A percentile compares a stretch with the other conserved stretches of the same genome.
Evolutionary conservation across 2,329 filamentous ascomycete species (phyloP).

Genomic region (Aspergillus floridensis): DNA sequence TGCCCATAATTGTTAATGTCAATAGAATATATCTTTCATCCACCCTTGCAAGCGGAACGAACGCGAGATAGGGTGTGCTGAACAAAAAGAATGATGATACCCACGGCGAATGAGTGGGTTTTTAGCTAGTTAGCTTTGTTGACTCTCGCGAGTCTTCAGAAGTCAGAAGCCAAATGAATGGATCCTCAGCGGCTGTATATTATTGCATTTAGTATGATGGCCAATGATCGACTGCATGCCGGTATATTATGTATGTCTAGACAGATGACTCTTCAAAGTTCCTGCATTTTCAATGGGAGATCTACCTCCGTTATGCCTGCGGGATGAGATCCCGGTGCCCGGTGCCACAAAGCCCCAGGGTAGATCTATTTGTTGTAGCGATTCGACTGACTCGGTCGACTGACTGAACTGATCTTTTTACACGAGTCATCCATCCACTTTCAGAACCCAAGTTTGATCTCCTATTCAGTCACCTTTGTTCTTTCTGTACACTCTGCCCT

Average conservation of each 20-base stretch:
- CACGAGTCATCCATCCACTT: too few relatives aligned
- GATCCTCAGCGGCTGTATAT: conserved; percentile 8
- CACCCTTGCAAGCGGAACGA: not conserved
- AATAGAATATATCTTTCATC: conserved; percentile 15
- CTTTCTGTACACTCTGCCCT: too few relatives aligned
- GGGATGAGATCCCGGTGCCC: too few relatives aligned
- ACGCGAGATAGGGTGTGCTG: not conserved
- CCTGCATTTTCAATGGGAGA: not conserved
- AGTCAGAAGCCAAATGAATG: not conserved
- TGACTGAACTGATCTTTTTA: too few relatives aligned
- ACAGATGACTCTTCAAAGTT: conserved; percentile 3
- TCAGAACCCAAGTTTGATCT: too few relatives aligned
- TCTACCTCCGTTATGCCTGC: not conserved
- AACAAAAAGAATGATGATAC: not conserved
- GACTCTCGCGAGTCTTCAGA: not conserved
- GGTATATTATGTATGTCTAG: conserved; percentile 4
- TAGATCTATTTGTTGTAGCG: too few relatives aligned
- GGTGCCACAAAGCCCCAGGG: too few relatives aligned
- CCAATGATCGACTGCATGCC: not conserved
- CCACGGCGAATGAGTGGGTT: not conserved
- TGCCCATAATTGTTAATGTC: conserved; percentile 23
- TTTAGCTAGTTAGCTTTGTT: conserved; percentile 6
- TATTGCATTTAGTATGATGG: conserved; percentile 2
- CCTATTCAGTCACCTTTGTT: too few relatives aligned
- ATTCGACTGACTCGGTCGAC: too few relatives aligned